Conservation (phyloP, 2,329 filamentous ascomycete genomes). For the Phialocephala sp. region DNA sequence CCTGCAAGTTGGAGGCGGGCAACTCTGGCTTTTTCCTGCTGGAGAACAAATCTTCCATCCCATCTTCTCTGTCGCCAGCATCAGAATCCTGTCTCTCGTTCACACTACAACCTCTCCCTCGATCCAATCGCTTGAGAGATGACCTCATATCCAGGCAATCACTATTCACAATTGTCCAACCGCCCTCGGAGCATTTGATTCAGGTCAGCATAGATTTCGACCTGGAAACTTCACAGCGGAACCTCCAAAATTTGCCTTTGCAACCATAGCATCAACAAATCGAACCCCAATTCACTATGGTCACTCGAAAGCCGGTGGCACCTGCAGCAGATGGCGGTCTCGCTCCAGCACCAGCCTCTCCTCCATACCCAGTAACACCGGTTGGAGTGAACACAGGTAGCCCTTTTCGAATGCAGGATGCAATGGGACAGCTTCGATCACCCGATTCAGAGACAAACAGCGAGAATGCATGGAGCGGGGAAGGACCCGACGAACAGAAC, state of each 20-base stretch:
- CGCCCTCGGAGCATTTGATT: neutral
- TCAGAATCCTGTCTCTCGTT: neutral
- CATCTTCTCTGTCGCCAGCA: neutral
- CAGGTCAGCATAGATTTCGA: neutral
- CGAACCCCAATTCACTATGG: slow-evolving; percentile 31
- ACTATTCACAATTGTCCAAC: neutral
- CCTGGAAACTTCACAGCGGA: neutral
- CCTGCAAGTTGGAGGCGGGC: neutral
- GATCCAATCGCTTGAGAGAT: slow-evolving; percentile 1
- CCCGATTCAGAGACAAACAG: slow-evolving; percentile 30
- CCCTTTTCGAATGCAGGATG: slow-evolving; percentile 29
- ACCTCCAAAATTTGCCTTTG: neutral
- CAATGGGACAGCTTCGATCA: slow-evolving; percentile 25
- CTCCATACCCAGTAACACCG: slow-evolving; percentile 39
- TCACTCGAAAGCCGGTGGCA: slow-evolving; percentile 41
- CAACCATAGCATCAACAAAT: neutral
- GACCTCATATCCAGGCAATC: slow-evolving; percentile 10
- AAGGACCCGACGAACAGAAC: slow-evolving; percentile 21
- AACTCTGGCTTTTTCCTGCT: neutral
- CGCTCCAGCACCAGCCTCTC: slow-evolving; percentile 18
- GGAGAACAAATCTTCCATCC: neutral
- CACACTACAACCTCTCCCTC: neutral
- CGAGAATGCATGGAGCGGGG: slow-evolving; percentile 36
- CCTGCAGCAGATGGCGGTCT: slow-evolving; percentile 21
- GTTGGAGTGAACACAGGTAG: slow-evolving; percentile 21